phyloP scores from a whole-genome alignment of 192 early-diverging fungal species.

The Coemansia sp. region DNA sequence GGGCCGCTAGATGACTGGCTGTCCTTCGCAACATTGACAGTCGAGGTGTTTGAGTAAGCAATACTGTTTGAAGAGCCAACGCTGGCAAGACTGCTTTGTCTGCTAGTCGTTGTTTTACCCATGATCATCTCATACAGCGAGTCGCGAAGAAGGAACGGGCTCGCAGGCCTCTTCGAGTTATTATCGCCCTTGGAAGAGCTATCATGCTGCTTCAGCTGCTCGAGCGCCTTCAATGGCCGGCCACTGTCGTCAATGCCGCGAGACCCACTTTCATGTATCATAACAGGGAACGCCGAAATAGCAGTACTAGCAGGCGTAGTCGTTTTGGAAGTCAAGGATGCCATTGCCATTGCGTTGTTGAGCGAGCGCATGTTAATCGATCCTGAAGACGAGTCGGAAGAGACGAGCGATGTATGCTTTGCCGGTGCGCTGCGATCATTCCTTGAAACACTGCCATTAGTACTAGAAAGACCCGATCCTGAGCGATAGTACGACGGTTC shows the following conservation, averaged over 20 bases:
- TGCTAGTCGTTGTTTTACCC: conserved; percentile 35
- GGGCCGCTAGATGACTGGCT: background rate
- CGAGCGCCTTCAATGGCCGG: background rate
- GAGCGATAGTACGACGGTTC: conserved; percentile 47
- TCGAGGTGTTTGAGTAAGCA: conserved; percentile 42
- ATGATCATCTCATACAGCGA: conserved; percentile 56
- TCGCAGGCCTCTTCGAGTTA: conserved; percentile 13
- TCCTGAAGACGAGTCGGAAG: conserved; percentile 23
- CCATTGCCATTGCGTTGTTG: conserved; percentile 27
- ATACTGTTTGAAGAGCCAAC: conserved; percentile 36
- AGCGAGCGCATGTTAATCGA: conserved; percentile 46
- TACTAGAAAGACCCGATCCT: conserved; percentile 35
- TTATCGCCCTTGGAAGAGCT: conserved; percentile 11
- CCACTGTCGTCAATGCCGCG: conserved; percentile 13
- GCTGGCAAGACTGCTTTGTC: conserved; percentile 31
- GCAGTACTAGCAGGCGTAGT: conserved; percentile 8
- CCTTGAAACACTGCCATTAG: background rate
- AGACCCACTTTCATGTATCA: conserved; percentile 12
- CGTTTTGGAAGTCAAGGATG: background rate
- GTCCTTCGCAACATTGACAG: conserved; percentile 33
- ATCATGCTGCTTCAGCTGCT: conserved; percentile 22
- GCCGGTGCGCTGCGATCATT: background rate
- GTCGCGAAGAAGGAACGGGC: conserved; percentile 48
- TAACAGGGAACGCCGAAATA: conserved; percentile 44
- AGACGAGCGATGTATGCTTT: conserved; percentile 10